Percentiles rank a stretch among this genome's conserved stretches.
Conservation (phyloP, 2,329 filamentous ascomycete genomes). For the Alternaria consortialis region DNA sequence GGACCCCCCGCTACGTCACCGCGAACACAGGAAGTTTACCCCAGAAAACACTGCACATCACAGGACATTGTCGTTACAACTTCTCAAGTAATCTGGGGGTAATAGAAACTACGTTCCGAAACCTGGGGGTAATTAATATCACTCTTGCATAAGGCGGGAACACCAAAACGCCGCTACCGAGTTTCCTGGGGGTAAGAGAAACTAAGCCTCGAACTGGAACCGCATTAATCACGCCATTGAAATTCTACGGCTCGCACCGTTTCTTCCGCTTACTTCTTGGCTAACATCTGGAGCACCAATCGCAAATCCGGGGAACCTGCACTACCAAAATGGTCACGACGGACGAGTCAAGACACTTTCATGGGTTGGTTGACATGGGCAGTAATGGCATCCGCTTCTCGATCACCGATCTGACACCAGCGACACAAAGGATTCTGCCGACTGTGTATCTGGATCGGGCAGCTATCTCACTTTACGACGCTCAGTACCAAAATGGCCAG, state of each 20-base stretch:
- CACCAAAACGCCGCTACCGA: constrained; percentile 25
- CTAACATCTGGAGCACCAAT: constrained; percentile 21
- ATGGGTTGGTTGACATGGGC: constrained; percentile 50
- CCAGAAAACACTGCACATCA: constrained; percentile 32
- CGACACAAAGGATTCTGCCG: constrained; percentile 74
- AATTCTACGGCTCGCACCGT: constrained; percentile 27
- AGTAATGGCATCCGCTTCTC: constrained; percentile 94
- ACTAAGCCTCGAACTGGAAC: constrained; percentile 19
- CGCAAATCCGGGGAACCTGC: constrained; percentile 26
- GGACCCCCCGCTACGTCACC: constrained; percentile 28
- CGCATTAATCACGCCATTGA: constrained; percentile 34
- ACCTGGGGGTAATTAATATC: constrained; percentile 26
- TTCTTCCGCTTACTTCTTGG: constrained; percentile 21
- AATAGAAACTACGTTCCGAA: constrained; percentile 35
- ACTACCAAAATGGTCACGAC: constrained; percentile 21
- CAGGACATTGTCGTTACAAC: constrained; percentile 23
- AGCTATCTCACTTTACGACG: constrained; percentile 87
- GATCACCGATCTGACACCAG: constrained; percentile 80
- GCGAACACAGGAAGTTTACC: constrained; percentile 18
- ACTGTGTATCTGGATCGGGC: constrained; percentile 82
- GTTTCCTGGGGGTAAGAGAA: constrained; percentile 36
- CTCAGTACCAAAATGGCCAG: constrained; percentile 62
- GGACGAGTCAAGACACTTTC: constrained; percentile 33
- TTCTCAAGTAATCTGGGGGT: constrained; percentile 43
- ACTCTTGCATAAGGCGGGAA: constrained; percentile 23